Evolutionary conservation across 2,329 filamentous ascomycete species (phyloP).

Genomic region (Ceratocystis papillata): DNA sequence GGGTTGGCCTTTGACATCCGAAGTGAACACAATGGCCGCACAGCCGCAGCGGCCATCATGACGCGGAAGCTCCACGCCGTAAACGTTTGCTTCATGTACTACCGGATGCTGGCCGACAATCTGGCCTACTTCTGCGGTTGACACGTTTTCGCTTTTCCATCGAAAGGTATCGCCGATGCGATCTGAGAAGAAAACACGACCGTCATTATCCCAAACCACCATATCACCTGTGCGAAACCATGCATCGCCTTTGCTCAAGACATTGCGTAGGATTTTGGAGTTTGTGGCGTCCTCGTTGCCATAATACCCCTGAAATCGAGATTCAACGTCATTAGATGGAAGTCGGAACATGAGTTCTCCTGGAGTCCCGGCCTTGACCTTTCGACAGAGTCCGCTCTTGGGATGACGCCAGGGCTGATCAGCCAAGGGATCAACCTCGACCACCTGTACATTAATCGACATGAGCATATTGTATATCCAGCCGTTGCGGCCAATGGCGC

Average conservation of each 20-base stretch:
- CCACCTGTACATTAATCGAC: constrained; percentile 43
- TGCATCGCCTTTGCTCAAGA: constrained; percentile 64
- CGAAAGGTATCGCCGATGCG: constrained; percentile 68
- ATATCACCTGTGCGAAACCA: constrained; percentile 83
- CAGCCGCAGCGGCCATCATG: constrained; percentile 80
- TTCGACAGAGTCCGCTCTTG: constrained; percentile 56
- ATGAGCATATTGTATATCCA: constrained; percentile 47
- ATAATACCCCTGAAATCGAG: constrained; percentile 72
- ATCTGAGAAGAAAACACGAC: constrained; percentile 69
- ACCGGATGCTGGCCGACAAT: constrained; percentile 55
- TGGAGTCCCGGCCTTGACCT: constrained; percentile 47
- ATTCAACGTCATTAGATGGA: constrained; percentile 50
- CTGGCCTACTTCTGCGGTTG: constrained; percentile 70
- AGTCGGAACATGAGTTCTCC: constrained; percentile 69
- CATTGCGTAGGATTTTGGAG: constrained; percentile 62
- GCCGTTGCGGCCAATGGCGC: constrained; percentile 67
- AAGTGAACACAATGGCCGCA: constrained; percentile 54
- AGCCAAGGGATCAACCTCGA: constrained; percentile 60
- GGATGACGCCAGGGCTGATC: constrained; percentile 58
- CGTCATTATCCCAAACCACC: constrained; percentile 58
- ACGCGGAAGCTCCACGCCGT: constrained; percentile 66
- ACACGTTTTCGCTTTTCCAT: constrained; percentile 77
- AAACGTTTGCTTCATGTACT: constrained; percentile 73
- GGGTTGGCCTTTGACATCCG: constrained; percentile 35
- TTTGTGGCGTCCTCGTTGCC: constrained; percentile 59